phyloP scores from a whole-genome alignment of 129 eudicot genomes.

The Scalesia atractyloides region DNA sequence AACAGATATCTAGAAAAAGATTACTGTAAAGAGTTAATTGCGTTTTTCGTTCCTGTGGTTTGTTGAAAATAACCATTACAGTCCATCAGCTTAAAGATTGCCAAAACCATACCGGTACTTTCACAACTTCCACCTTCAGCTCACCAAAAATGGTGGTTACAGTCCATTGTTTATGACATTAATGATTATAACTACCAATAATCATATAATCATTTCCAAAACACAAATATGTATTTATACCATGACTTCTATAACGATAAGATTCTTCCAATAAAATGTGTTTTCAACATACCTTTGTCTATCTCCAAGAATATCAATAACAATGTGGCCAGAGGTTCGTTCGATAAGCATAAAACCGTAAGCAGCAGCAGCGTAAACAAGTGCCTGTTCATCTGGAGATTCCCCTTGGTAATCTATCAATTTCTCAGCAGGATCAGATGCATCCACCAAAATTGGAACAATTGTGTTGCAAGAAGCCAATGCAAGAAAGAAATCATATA shows the following conservation, averaged over 20 bases:
- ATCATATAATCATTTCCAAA: background rate
- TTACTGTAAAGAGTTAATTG: no score
- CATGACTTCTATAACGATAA: background rate
- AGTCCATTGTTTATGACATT: background rate
- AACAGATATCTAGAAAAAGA: constrained; percentile 8
- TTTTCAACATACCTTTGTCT: constrained; percentile 61
- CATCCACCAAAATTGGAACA: constrained; percentile 67
- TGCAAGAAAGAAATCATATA: constrained; percentile 75
- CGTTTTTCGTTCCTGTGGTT: no score
- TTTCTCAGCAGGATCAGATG: constrained; percentile 57
- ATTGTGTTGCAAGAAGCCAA: constrained; percentile 97
- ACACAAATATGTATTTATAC: background rate
- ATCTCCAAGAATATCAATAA: constrained; percentile 87
- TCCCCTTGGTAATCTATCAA: constrained; percentile 89
- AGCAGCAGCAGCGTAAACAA: constrained; percentile 94
- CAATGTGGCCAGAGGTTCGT: constrained; percentile 92
- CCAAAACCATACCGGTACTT: no score
- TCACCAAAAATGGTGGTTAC: no score
- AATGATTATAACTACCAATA: background rate
- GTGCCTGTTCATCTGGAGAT: constrained; percentile 97
- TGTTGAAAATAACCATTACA: no score
- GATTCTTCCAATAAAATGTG: background rate
- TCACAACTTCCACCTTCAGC: no score
- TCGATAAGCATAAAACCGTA: constrained; percentile 86
- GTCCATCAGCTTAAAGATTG: no score